phyloP scores from a whole-genome alignment of 1,139 yeast genomes.

The Yamadazyma sp. region DNA sequence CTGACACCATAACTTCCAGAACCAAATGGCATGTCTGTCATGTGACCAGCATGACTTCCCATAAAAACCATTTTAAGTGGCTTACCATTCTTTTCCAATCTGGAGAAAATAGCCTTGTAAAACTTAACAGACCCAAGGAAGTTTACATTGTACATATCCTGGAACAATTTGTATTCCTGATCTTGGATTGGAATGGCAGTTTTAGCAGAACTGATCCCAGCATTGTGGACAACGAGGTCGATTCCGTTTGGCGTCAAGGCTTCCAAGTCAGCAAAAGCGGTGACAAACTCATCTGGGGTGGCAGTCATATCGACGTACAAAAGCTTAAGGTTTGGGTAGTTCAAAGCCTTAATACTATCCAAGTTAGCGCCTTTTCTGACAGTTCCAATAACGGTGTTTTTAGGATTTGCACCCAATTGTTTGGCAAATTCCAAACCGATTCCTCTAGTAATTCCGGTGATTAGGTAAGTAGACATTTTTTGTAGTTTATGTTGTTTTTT shows the following conservation, averaged over 20 bases:
- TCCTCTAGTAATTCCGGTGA: conserved; percentile 10
- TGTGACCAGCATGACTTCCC: conserved; percentile 24
- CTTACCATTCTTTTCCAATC: conserved; percentile 14
- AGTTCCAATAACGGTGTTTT: conserved; percentile 6
- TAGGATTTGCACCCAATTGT: conserved; percentile 4
- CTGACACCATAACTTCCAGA: conserved; percentile 3
- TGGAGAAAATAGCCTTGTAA: conserved; percentile 24
- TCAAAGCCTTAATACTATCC: conserved; percentile 2
- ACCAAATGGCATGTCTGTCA: conserved; percentile 9
- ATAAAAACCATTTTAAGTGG: conserved; percentile 23
- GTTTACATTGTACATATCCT: too few relatives aligned
- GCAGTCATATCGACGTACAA: conserved; percentile 3
- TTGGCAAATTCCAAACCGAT: conserved; percentile 9
- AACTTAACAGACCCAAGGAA: conserved; percentile 22
- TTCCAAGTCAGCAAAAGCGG: conserved; percentile 6
- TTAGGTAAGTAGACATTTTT: conserved; percentile 10
- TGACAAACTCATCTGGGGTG: neutral
- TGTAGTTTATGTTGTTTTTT: too few relatives aligned
- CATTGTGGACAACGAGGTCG: conserved; percentile 9
- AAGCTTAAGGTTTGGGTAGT: conserved; percentile 3
- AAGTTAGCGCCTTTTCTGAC: conserved; percentile 5
- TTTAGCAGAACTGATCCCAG: conserved; percentile 1
- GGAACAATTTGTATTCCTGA: conserved; percentile 23
- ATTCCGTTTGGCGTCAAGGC: conserved; percentile 4
- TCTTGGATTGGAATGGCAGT: neutral